Conservation (phyloP, 1,284 basidiomycete genomes). For the Schizophyllum amplum region DNA sequence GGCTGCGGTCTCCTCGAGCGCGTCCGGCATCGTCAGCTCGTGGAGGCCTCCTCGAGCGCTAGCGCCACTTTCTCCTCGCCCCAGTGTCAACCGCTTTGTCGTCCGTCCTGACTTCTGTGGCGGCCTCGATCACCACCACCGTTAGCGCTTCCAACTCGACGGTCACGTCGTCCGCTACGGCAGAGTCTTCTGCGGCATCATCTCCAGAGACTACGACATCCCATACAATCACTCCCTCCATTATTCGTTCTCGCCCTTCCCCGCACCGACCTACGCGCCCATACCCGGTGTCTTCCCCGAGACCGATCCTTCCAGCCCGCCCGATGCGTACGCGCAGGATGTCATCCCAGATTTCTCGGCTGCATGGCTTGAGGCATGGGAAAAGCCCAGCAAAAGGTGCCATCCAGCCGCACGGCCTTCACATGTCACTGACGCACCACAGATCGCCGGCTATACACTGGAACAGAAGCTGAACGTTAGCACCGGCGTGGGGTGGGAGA, state of each 20-base stretch:
- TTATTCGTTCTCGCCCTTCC: constrained; percentile 35
- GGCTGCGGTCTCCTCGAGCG: not conserved
- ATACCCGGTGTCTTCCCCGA: constrained; percentile 30
- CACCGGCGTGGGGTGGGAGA: constrained; percentile 49
- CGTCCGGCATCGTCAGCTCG: too few relatives aligned
- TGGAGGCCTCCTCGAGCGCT: too few relatives aligned
- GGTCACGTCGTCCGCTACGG: not conserved
- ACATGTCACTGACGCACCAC: not conserved
- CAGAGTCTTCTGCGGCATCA: not conserved
- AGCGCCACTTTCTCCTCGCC: too few relatives aligned
- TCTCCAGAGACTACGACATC: not conserved
- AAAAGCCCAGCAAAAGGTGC: constrained; percentile 38
- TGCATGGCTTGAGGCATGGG: constrained; percentile 40
- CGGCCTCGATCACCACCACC: not conserved
- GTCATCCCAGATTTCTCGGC: constrained; percentile 40
- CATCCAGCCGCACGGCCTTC: not conserved
- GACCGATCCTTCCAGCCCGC: constrained; percentile 37
- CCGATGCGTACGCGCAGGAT: constrained; percentile 27
- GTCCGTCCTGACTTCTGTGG: not conserved
- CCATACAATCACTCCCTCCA: constrained; percentile 17
- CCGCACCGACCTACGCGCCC: constrained; percentile 32
- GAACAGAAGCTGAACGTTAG: constrained; percentile 45
- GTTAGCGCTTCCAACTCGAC: not conserved
- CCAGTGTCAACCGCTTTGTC: not conserved
- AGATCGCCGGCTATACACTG: constrained; percentile 36